Conservation (phyloP, 495 filamentous ascomycete species). For the Xylaria scruposa region DNA sequence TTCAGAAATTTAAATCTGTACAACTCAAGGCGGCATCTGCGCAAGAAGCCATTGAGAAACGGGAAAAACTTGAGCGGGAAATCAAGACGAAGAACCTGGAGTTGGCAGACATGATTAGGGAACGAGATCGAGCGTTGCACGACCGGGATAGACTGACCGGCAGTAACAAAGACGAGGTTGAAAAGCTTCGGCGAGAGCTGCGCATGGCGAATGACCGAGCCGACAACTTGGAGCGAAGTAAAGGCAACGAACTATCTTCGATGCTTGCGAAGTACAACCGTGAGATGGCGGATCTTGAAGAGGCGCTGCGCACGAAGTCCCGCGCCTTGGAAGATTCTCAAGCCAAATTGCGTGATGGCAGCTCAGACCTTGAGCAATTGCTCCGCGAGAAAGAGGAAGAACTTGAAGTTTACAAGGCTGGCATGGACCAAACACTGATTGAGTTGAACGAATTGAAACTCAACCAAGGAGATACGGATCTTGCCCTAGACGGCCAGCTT, state of each 20-base stretch:
- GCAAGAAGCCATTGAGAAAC: slow-evolving; percentile 92
- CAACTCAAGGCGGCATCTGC: slow-evolving; percentile 96
- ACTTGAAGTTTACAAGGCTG: slow-evolving; percentile 93
- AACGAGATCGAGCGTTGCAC: slow-evolving; percentile 92
- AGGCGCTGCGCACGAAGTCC: slow-evolving; percentile 86
- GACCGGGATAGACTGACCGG: slow-evolving; percentile 87
- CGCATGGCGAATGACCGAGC: slow-evolving; percentile 90
- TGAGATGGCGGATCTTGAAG: slow-evolving; percentile 95
- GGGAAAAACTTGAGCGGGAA: slow-evolving; percentile 94
- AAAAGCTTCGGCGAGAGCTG: slow-evolving; percentile 96
- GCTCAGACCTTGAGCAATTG: slow-evolving; percentile 81
- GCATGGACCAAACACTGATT: slow-evolving; percentile 92
- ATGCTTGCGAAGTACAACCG: slow-evolving; percentile 96
- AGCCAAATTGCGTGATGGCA: slow-evolving; percentile 75
- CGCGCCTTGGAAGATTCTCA: slow-evolving; percentile 86
- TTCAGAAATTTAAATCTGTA: slow-evolving; percentile 93
- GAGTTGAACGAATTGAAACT: slow-evolving; percentile 83
- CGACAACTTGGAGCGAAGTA: slow-evolving; percentile 89
- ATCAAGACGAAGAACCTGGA: slow-evolving; percentile 99
- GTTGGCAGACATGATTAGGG: slow-evolving; percentile 97
- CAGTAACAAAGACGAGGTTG: slow-evolving; percentile 88
- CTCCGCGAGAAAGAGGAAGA: slow-evolving; percentile 96
- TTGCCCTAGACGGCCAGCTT: slow-evolving; percentile 86
- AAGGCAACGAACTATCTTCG: slow-evolving; percentile 91
- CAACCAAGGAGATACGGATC: slow-evolving; percentile 75